phyloP scores from a whole-genome alignment of 768 basidiomycete species.

The Termitomyces sp. region DNA sequence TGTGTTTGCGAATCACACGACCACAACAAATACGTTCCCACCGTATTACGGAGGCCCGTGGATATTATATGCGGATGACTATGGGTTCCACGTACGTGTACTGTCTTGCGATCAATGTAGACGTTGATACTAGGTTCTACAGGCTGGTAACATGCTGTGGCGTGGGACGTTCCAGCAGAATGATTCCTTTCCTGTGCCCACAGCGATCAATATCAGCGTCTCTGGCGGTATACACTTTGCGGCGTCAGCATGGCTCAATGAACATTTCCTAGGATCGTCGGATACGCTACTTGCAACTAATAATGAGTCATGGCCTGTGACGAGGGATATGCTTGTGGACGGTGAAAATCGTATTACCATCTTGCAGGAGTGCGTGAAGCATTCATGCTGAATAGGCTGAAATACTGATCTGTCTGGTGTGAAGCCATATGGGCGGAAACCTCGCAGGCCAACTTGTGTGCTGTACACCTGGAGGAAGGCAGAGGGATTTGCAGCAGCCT shows the following conservation, averaged over 20 bases:
- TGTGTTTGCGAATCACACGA: slow-evolving; percentile 13
- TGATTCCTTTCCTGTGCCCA: slow-evolving; percentile 6
- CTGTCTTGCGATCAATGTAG: not conserved
- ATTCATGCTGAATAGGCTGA: not conserved
- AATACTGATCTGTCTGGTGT: not conserved
- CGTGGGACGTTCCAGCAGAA: slow-evolving; percentile 16
- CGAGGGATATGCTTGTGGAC: slow-evolving; percentile 9
- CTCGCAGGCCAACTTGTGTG: slow-evolving; percentile 19
- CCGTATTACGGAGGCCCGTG: slow-evolving; percentile 18
- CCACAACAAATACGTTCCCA: slow-evolving; percentile 13
- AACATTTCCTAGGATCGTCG: slow-evolving; percentile 13
- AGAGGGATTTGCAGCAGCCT: slow-evolving; percentile 17
- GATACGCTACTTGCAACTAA: slow-evolving; percentile 15
- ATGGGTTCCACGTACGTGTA: slow-evolving; percentile 16
- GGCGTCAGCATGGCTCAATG: slow-evolving; percentile 17
- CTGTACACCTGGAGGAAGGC: slow-evolving; percentile 18
- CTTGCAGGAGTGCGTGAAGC: slow-evolving; percentile 14
- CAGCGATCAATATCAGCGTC: slow-evolving; percentile 16
- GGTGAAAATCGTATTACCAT: slow-evolving; percentile 14
- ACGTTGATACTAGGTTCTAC: not conserved
- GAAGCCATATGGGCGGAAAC: slow-evolving; percentile 19
- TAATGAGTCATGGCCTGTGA: slow-evolving; percentile 15
- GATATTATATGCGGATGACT: slow-evolving; percentile 18
- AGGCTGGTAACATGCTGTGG: slow-evolving; percentile 19
- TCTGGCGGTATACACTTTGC: slow-evolving; percentile 17